These are phyloP conservation scores for Yamadazyma friedrichii DNA, from an alignment of 1,139 yeast species.

Conservation along the genomic window DNA sequence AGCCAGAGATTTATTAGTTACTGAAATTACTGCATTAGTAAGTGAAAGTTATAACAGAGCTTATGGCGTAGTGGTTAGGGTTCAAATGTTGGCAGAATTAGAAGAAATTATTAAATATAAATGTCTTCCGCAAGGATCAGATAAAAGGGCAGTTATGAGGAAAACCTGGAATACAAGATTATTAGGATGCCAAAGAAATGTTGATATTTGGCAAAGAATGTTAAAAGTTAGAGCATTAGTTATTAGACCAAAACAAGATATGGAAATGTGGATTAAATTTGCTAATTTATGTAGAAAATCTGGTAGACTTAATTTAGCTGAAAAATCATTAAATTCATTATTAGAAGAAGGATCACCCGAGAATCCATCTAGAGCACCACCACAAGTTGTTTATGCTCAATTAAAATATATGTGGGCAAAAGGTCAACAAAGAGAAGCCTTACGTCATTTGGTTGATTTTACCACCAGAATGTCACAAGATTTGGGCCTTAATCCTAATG, in stretches of 20 bases:
- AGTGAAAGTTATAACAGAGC: conserved; percentile 97
- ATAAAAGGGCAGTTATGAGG: conserved; percentile 73
- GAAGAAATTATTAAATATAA: conserved; percentile 94
- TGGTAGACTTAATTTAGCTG: conserved; percentile 89
- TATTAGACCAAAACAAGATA: conserved; percentile 91
- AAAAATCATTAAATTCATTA: conserved; percentile 79
- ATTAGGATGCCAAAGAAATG: conserved; percentile 92
- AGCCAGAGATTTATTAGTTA: conserved; percentile 86
- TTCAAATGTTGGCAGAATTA: conserved; percentile 94
- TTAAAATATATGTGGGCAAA: conserved; percentile 96
- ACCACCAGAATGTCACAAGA: conserved; percentile 90
- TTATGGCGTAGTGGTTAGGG: conserved; percentile 92
- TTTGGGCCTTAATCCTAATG: conserved; percentile 74
- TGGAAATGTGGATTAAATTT: conserved; percentile 98
- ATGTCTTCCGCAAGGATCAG: conserved; percentile 77
- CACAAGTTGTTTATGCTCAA: conserved; percentile 96
- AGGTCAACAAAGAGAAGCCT: conserved; percentile 84
- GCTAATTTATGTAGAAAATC: conserved; percentile 95
- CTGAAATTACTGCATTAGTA: conserved; percentile 91
- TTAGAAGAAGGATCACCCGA: conserved; percentile 60
- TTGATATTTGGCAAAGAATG: conserved; percentile 98
- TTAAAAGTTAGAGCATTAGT: conserved; percentile 91
- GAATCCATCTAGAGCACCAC: conserved; percentile 80
- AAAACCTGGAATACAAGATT: conserved; percentile 93
- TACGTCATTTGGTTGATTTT: conserved; percentile 81